Conservation (phyloP, 164 flowering plant genomes). For the Vitis amurensis region DNA sequence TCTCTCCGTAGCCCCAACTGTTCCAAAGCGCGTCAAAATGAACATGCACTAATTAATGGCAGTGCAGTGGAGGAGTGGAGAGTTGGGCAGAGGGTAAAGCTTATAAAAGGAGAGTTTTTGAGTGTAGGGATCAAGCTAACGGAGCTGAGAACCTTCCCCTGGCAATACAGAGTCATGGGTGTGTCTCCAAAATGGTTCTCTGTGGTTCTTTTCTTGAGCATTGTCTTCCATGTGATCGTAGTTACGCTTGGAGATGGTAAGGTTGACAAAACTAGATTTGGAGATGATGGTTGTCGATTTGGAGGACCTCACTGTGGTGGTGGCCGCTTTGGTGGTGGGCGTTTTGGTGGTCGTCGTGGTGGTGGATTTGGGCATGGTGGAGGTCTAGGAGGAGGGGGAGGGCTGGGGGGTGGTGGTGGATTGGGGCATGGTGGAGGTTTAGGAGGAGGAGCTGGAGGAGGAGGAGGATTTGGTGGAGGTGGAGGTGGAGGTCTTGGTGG, state of each 20-base stretch:
- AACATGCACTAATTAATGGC: slow-evolving; percentile 19
- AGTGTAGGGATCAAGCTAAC: slow-evolving; percentile 4
- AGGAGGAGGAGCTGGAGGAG: slow-evolving; percentile 16
- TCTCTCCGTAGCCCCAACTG: slow-evolving; percentile 38
- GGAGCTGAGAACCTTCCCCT: background rate
- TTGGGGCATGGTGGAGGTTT: slow-evolving; percentile 10
- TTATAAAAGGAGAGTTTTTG: slow-evolving; percentile 11
- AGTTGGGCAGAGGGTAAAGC: slow-evolving; percentile 8
- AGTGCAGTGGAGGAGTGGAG: background rate
- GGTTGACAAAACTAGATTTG: slow-evolving; percentile 22
- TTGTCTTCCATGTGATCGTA: slow-evolving; percentile 33
- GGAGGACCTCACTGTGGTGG: slow-evolving; percentile 20
- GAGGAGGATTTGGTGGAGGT: slow-evolving; percentile 14
- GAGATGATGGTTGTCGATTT: slow-evolving; percentile 25
- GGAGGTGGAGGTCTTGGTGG: slow-evolving; percentile 10
- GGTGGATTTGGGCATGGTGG: slow-evolving; percentile 6
- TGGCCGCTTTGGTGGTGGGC: background rate
- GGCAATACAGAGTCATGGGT: slow-evolving; percentile 18
- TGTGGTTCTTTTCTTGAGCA: slow-evolving; percentile 17
- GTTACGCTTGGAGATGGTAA: slow-evolving; percentile 28
- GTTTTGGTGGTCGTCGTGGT: background rate
- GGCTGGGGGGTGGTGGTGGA: slow-evolving; percentile 8
- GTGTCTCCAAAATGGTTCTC: slow-evolving; percentile 30
- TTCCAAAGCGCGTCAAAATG: slow-evolving; percentile 18
- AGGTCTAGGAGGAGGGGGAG: background rate